Percentiles rank a stretch among this genome's conserved stretches.
These are phyloP conservation scores for Blastocystis sp. DNA, from an alignment of 352 stramenopile genomes.

Conservation along the genomic window DNA sequence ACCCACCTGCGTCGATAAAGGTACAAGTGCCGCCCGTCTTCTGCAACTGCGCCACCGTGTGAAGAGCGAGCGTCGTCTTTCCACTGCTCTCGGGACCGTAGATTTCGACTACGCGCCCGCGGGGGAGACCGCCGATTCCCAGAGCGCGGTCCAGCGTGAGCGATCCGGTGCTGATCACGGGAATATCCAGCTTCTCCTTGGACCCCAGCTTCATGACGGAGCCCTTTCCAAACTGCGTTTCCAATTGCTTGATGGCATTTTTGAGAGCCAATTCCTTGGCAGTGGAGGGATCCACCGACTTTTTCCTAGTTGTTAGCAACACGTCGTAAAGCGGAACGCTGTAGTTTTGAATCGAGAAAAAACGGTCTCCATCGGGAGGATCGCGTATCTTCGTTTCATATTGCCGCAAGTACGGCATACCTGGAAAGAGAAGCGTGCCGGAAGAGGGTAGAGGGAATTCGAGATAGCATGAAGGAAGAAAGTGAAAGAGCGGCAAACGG, in stretches of 20 bases:
- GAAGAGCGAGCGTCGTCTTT: conserved; percentile 92
- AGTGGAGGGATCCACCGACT: not conserved
- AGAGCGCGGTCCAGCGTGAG: conserved; percentile 80
- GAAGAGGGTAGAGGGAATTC: too few species aligned
- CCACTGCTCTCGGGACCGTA: conserved; percentile 91
- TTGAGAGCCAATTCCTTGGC: conserved; percentile 55
- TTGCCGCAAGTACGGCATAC: too few species aligned
- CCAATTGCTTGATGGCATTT: conserved; percentile 57
- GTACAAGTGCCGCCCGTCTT: conserved; percentile 82
- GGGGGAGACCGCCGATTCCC: conserved; percentile 80
- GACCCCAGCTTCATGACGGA: conserved; percentile 87
- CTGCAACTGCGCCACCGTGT: conserved; percentile 86
- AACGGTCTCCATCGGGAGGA: too few species aligned
- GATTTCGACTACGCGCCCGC: conserved; percentile 91
- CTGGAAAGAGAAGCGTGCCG: too few species aligned
- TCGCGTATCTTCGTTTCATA: too few species aligned
- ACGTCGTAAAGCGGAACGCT: not conserved
- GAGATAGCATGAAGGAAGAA: too few species aligned
- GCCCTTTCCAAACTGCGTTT: conserved; percentile 63
- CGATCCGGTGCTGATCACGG: conserved; percentile 82
- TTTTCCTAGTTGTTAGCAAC: not conserved
- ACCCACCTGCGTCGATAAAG: conserved; percentile 80
- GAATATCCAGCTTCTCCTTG: conserved; percentile 71
- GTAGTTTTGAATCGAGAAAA: not conserved
- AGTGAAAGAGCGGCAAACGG: too few species aligned